Evolutionary conservation across 2,329 filamentous ascomycete species (phyloP).

Genomic region (Phyllosticta citriasiana): DNA sequence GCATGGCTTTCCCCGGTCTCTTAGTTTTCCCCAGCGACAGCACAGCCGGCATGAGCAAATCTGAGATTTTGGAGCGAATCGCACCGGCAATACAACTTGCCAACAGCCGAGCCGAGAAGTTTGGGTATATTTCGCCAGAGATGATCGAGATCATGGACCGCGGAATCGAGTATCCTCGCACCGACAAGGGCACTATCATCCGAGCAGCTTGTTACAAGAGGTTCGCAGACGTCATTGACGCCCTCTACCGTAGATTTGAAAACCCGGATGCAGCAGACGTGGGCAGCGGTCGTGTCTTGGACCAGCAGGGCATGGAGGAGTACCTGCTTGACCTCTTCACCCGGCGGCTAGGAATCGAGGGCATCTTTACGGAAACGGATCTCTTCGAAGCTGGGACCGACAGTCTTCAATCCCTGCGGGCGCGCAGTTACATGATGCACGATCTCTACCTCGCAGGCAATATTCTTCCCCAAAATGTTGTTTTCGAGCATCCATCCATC

Average conservation of each 20-base stretch:
- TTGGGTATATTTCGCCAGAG: slow-evolving; percentile 43
- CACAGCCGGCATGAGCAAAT: slow-evolving; percentile 31
- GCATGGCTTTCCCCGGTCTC: slow-evolving; percentile 42
- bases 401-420: slow-evolving; percentile 48
- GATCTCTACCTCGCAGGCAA: slow-evolving; percentile 39
- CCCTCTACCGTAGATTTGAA: slow-evolving; percentile 26
- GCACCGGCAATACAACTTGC: slow-evolving; percentile 42
- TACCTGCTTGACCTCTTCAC: slow-evolving; percentile 17
- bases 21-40: slow-evolving; percentile 43
- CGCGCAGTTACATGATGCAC: slow-evolving; percentile 43
- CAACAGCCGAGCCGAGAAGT: slow-evolving; percentile 42
- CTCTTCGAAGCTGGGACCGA: slow-evolving; percentile 52
- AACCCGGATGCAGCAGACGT: neutral
- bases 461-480: slow-evolving; percentile 43
- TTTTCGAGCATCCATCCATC: slow-evolving; percentile 49
- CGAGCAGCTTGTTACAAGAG: slow-evolving; percentile 41
- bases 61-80: slow-evolving; percentile 39
- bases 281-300: slow-evolving; percentile 15
- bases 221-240: slow-evolving; percentile 40
- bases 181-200: slow-evolving; percentile 50
- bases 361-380: slow-evolving; percentile 35
- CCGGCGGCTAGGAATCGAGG: slow-evolving; percentile 16
- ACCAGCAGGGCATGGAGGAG: slow-evolving; percentile 22
- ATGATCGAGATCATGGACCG: slow-evolving; percentile 41
- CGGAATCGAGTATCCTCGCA: slow-evolving; percentile 39